Evolutionary conservation across 2,329 filamentous ascomycete genomes (phyloP).

Genomic region (Sporothrix globosa): DNA sequence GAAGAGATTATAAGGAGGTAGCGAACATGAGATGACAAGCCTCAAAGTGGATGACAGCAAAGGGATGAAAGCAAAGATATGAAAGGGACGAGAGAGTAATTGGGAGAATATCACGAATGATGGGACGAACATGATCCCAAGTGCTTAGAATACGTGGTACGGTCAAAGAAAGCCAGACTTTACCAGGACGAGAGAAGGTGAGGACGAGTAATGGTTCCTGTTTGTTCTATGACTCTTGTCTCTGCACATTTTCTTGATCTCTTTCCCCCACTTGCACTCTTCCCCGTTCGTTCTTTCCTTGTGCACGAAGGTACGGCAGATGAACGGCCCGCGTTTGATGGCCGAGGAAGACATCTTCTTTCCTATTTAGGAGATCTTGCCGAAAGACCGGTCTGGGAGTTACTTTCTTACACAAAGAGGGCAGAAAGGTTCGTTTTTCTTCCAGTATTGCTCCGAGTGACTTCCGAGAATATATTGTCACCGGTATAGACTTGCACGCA

Average conservation of each 20-base stretch:
- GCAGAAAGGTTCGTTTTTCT: background rate
- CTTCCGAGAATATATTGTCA: conserved; percentile 9
- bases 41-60: background rate
- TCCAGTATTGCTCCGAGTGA: background rate
- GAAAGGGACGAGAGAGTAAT: background rate
- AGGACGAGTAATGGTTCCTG: too few species aligned
- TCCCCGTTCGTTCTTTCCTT: background rate
- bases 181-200: background rate
- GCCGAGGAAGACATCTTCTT: conserved; percentile 1
- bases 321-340: conserved; percentile 19
- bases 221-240: background rate
- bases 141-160: background rate
- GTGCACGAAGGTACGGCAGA: background rate
- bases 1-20: background rate
- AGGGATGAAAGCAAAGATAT: background rate
- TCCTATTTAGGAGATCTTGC: conserved; percentile 16
- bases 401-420: too few species aligned
- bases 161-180: background rate
- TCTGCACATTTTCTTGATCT: background rate
- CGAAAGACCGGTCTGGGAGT: background rate
- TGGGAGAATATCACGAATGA: background rate
- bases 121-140: conserved; percentile 9
- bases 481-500: background rate
- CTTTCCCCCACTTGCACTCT: background rate
- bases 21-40: background rate